Conservation (phyloP, 2,329 filamentous ascomycete species). For the Colletotrichum caudatum region DNA sequence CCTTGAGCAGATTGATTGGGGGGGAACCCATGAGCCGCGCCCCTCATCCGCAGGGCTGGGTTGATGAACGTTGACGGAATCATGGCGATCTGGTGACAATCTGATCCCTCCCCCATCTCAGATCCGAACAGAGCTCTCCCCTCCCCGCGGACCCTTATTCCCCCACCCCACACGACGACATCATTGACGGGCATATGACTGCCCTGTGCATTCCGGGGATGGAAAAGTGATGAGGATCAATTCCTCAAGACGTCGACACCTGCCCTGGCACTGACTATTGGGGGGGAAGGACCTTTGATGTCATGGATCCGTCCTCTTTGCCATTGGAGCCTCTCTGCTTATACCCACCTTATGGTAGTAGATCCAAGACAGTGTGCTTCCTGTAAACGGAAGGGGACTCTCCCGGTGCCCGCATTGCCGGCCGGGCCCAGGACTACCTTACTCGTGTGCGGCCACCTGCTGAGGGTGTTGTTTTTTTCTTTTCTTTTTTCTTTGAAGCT, state of each 20-base stretch:
- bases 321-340: constrained; percentile 32
- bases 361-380: constrained; percentile 9
- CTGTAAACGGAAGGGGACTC: background rate
- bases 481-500: no score
- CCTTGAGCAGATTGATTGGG: background rate
- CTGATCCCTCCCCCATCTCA: constrained; percentile 5
- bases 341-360: background rate
- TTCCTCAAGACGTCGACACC: background rate
- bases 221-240: constrained; percentile 3
- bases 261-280: constrained; percentile 21
- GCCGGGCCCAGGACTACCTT: constrained; percentile 8
- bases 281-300: constrained; percentile 33
- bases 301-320: constrained; percentile 22
- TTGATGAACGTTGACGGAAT: constrained; percentile 28
- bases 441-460: constrained; percentile 1
- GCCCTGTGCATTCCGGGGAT: constrained; percentile 11
- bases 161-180: constrained; percentile 35
- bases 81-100: constrained; percentile 24
- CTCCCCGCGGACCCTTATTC: constrained; percentile 30
- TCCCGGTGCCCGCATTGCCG: constrained; percentile 17
- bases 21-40: background rate
- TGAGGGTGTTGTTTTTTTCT: background rate
- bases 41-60: constrained; percentile 10
- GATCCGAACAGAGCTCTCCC: constrained; percentile 26
- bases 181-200: constrained; percentile 21